These are phyloP conservation scores for Trichosporon faecale DNA, from an alignment of 1,284 basidiomycete species.

Conservation along the genomic window DNA sequence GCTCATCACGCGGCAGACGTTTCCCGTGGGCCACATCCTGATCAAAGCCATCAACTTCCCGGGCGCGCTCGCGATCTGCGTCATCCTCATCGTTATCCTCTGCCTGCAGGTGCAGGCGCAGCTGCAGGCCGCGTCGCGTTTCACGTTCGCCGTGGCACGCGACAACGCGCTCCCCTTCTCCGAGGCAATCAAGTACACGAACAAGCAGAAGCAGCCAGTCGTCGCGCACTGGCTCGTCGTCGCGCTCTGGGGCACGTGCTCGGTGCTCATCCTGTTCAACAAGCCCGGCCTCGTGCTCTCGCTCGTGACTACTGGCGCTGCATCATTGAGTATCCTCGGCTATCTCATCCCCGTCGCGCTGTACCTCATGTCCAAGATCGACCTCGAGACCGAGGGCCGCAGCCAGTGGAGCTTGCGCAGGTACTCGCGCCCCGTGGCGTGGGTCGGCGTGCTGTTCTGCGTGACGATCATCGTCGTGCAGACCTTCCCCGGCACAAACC, in stretches of 20 bases:
- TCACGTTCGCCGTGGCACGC: conserved; percentile 49
- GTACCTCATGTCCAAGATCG: conserved; percentile 43
- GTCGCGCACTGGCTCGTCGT: conserved; percentile 48
- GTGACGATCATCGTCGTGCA: conserved; percentile 37
- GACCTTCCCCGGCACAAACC: conserved; percentile 37
- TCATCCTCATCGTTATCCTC: conserved; percentile 37
- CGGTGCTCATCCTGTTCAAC: conserved; percentile 33
- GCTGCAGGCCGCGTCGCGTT: conserved; percentile 50
- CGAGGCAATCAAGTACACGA: conserved; percentile 40
- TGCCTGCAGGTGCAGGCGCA: conserved; percentile 49
- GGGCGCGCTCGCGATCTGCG: conserved; percentile 40
- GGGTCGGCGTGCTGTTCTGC: conserved; percentile 36
- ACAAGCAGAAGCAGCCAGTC: conserved; percentile 41
- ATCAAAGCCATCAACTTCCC: conserved; percentile 34
- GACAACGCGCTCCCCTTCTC: conserved; percentile 51
- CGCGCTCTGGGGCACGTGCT: conserved; percentile 34
- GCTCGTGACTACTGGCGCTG: conserved; percentile 41
- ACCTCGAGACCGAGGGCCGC: conserved; percentile 47
- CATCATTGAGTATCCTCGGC: conserved; percentile 41
- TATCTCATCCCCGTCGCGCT: conserved; percentile 42
- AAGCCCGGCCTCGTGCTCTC: conserved; percentile 33
- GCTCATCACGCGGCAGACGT: conserved; percentile 31
- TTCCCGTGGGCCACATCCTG: conserved; percentile 49
- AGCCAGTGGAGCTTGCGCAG: conserved; percentile 45
- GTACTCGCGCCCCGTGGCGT: conserved; percentile 42